Conservation (phyloP, 1,139 yeast genomes). For the Magnusiomyces paraingens region DNA sequence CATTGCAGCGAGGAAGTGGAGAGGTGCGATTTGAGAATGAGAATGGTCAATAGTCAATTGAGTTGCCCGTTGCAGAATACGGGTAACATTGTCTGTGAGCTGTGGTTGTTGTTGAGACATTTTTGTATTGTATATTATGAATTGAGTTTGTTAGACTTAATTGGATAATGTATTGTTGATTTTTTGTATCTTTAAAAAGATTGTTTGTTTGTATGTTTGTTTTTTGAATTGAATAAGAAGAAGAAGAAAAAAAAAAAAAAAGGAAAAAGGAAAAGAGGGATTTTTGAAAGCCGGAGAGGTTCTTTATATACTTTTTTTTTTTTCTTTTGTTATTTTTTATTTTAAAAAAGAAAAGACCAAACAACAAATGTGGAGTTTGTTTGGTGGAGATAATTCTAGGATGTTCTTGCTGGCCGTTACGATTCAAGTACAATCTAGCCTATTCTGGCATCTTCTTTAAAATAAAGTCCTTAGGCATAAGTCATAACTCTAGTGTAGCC, state of each 20-base stretch:
- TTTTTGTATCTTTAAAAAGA: neutral
- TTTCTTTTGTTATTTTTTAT: neutral
- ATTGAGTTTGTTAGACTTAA: neutral
- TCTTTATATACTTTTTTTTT: neutral
- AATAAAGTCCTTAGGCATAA: neutral
- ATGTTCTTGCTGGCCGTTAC: too few species aligned
- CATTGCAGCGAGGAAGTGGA: constrained; percentile 90
- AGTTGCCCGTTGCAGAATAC: constrained; percentile 69
- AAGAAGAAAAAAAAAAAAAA: neutral
- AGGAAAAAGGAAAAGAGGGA: neutral
- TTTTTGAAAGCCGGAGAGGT: neutral
- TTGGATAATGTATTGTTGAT: neutral
- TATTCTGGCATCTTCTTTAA: neutral
- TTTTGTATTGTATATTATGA: neutral
- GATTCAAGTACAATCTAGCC: neutral
- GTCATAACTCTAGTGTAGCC: neutral
- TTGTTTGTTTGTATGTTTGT: neutral
- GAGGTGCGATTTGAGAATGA: constrained; percentile 75
- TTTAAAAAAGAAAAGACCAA: neutral
- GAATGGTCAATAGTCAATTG: constrained; percentile 78
- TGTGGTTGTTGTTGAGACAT: constrained; percentile 14
- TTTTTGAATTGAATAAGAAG: too few species aligned
- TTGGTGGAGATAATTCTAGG: neutral
- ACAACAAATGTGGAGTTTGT: neutral
- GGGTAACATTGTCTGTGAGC: constrained; percentile 86